Percentiles rank a stretch among this genome's conserved stretches.
phyloP scores from a whole-genome alignment of 768 basidiomycete species.

The Suillus weaverae region DNA sequence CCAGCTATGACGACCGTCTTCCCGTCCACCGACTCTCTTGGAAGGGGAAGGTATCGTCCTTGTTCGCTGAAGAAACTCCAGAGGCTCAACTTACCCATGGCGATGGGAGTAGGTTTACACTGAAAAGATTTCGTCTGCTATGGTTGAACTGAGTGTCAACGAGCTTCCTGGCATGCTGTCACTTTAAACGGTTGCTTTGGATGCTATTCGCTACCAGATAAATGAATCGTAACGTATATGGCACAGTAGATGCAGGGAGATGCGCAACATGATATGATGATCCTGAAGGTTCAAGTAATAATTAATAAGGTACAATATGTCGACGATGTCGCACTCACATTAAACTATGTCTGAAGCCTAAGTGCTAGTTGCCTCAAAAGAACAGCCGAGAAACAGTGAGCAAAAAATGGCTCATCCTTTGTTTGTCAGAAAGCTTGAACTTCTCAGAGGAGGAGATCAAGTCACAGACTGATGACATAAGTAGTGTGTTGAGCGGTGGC shows the following conservation, averaged over 20 bases:
- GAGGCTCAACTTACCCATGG: constrained; percentile 6
- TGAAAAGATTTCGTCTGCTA: neutral
- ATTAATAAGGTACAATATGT: neutral
- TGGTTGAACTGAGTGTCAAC: neutral
- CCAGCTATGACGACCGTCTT: constrained; percentile 52
- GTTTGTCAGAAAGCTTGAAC: too few relatives aligned
- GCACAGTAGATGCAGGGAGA: neutral
- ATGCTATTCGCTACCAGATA: neutral
- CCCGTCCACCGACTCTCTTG: constrained; percentile 31
- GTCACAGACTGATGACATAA: too few relatives aligned
- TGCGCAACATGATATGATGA: neutral
- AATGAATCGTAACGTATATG: neutral
- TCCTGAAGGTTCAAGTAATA: neutral
- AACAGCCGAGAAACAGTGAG: neutral
- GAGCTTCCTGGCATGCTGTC: neutral
- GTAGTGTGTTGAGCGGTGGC: too few relatives aligned
- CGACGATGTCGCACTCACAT: neutral
- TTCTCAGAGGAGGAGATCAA: too few relatives aligned
- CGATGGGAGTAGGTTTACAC: neutral
- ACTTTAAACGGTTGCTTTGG: neutral
- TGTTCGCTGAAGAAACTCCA: constrained; percentile 29
- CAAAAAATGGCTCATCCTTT: too few relatives aligned
- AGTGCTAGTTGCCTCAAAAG: neutral
- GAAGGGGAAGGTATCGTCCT: constrained; percentile 13
- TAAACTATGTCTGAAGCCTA: neutral